phyloP scores from a whole-genome alignment of 176 grass and related monocot genomes.

The Ananas comosus region DNA sequence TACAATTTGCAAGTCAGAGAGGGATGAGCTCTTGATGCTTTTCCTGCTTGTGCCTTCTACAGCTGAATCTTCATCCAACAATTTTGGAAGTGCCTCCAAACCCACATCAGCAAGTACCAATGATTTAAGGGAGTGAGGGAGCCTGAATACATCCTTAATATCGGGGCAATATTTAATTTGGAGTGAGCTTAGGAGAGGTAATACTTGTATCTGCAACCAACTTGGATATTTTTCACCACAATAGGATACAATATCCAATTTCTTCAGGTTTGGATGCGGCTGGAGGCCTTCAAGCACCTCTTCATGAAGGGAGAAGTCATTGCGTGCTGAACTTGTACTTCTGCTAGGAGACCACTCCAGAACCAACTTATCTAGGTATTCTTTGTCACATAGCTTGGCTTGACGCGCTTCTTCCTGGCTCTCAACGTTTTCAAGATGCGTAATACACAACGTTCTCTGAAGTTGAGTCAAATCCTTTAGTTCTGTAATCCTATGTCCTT shows the following conservation, averaged over 20 bases:
- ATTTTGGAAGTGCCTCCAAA: background rate
- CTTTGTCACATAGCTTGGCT: conserved; percentile 18
- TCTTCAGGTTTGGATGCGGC: conserved; percentile 24
- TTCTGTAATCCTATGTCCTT: conserved; percentile 8
- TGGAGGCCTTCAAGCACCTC: conserved; percentile 19
- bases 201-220: conserved; percentile 12
- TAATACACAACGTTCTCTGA: background rate
- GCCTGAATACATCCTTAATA: background rate
- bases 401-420: conserved; percentile 13
- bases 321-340: background rate
- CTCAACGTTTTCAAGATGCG: conserved; percentile 19
- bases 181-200: background rate
- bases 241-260: conserved; percentile 34
- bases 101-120: background rate
- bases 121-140: background rate
- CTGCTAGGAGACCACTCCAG: conserved; percentile 20
- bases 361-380: conserved; percentile 6
- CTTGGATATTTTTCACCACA: conserved; percentile 18
- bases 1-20: background rate
- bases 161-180: background rate
- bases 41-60: background rate
- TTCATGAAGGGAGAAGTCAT: background rate
- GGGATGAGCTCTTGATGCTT: background rate
- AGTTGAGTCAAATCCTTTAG: conserved; percentile 25
- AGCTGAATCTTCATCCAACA: background rate